Evolutionary conservation across 2,329 filamentous ascomycete species (phyloP).

Genomic region (Fusarium cicatricum): DNA sequence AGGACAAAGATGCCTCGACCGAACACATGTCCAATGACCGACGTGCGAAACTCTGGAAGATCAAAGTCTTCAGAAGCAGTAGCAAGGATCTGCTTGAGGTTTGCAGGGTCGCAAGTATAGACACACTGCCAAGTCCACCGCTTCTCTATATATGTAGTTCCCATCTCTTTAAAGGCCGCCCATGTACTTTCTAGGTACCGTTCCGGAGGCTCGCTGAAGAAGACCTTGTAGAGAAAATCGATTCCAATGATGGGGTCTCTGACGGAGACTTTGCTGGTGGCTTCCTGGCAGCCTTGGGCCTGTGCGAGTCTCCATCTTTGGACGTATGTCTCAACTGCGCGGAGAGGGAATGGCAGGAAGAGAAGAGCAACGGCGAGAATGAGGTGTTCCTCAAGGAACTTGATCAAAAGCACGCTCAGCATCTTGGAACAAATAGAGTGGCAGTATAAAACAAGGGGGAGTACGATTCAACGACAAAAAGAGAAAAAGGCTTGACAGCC

Average conservation of each 20-base stretch:
- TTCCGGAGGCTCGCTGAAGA: constrained; percentile 40
- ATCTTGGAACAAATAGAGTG: constrained; percentile 16
- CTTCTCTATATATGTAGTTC: constrained; percentile 45
- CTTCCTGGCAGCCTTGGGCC: constrained; percentile 36
- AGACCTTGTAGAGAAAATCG: constrained; percentile 46
- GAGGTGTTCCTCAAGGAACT: constrained; percentile 29
- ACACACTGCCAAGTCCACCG: constrained; percentile 46
- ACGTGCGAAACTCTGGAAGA: constrained; percentile 48
- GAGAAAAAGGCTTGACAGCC: constrained; percentile 21
- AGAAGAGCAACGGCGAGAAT: constrained; percentile 28
- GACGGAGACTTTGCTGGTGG: constrained; percentile 35
- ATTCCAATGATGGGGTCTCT: constrained; percentile 46
- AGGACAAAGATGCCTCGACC: constrained; percentile 59
- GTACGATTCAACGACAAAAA: neutral
- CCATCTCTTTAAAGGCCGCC: constrained; percentile 41
- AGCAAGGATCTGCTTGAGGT: constrained; percentile 64
- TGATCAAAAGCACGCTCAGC: constrained; percentile 23
- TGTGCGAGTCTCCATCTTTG: constrained; percentile 27
- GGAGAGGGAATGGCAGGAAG: constrained; percentile 27
- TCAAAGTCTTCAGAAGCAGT: constrained; percentile 60
- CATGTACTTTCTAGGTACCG: constrained; percentile 43
- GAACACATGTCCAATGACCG: constrained; percentile 51
- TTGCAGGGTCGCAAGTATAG: constrained; percentile 56
- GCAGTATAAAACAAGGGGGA: constrained; percentile 4
- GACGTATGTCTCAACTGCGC: constrained; percentile 21